Evolutionary conservation across 192 early-diverging fungal genomes (phyloP).

Genomic region (Gigaspora rosea): DNA sequence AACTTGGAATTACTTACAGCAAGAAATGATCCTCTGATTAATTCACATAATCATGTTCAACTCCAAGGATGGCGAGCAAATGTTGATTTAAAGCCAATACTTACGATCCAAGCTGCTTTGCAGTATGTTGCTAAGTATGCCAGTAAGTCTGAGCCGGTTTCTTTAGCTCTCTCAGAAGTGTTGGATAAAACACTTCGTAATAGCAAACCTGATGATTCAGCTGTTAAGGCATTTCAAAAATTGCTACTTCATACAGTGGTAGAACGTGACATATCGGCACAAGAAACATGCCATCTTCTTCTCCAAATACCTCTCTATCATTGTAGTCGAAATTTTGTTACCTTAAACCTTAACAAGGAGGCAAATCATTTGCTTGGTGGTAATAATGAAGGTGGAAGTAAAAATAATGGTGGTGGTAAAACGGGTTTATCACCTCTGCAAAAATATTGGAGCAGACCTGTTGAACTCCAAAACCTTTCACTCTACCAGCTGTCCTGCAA

Average conservation of each 20-base stretch:
- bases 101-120: background rate
- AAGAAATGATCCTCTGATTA: slow-evolving; percentile 12
- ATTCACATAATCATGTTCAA: background rate
- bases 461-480: background rate
- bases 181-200: background rate
- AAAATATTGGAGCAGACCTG: slow-evolving; percentile 8
- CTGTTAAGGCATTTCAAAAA: background rate
- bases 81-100: background rate
- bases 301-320: slow-evolving; percentile 7
- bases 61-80: slow-evolving; percentile 7
- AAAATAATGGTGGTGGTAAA: background rate
- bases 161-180: background rate
- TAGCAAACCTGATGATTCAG: background rate
- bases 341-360: background rate
- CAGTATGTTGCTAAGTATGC: background rate
- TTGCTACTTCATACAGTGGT: background rate
- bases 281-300: slow-evolving; percentile 7
- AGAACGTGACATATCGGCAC: background rate
- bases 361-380: background rate
- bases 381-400: background rate
- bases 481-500: background rate
- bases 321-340: background rate
- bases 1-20: background rate
- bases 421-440: background rate
- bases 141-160: background rate